Evolutionary conservation across 805 yeast genomes (phyloP), one percentile per base, ranked within the genome.

Genomic region (Lachancea fermentati): DNA sequence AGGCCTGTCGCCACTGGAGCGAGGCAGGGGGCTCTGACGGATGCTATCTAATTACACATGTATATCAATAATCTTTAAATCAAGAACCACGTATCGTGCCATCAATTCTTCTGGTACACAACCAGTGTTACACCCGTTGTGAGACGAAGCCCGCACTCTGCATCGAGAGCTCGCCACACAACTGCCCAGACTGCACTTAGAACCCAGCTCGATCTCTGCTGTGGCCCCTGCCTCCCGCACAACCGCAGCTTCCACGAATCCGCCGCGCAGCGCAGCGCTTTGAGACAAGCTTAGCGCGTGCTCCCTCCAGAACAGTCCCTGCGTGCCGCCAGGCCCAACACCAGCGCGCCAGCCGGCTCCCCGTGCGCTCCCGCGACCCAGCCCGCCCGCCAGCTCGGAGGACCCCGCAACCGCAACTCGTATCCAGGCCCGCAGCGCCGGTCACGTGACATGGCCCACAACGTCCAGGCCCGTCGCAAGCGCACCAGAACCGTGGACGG

Each of bases 401-500:
- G 11, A 22, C 9, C 11, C 9, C 26, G 26, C 26, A 22, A 22
- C 11, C 7, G 26, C 9, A 22, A 22, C 26, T 7, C 7, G 7
- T 22, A 7, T 22, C 26, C 7, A 22, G 9, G 7, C 26, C 11
- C 11, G 11, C 26, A 22, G 9, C 11, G 9, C 11, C 11, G 11
- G 9, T 32, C 17, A 5, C 25, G 3, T 24, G 5, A n/a, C 15
- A 39, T 35, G 43, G 28, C 43, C 14, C 43, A 37, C 29, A 37
- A 36, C 33, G 19, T 30, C 12, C 41, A 31, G 26, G 47, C 33
- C 37, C 39, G 39, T 25, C 39, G 47, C 29, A 44, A 40, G 37
- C 41, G 44, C 14, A 37, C 47, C 17, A 30, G 47, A 26, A 40
- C 44, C 16, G 29, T 44, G 32, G 47, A 40, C 34, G 33, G 33